Percentiles rank a stretch among this genome's conserved stretches.
These are phyloP conservation scores for Apiospora aurea DNA, from an alignment of 2,329 filamentous ascomycete genomes.

Conservation along the genomic window DNA sequence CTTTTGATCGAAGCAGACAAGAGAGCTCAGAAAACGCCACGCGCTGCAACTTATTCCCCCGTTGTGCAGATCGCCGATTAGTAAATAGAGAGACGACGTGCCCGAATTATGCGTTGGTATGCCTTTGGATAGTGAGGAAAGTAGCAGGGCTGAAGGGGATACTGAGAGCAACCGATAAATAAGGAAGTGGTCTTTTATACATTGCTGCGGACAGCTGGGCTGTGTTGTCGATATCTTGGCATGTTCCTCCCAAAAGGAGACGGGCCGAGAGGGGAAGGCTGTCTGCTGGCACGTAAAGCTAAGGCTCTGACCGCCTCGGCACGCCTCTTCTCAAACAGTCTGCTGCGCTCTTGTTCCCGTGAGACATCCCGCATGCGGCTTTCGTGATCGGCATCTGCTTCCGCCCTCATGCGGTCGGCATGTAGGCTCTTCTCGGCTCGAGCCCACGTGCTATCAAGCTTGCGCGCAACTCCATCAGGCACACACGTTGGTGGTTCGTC, in stretches of 20 bases:
- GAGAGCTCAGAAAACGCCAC: constrained; percentile 13
- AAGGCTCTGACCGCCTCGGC: constrained; percentile 54
- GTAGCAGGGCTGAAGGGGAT: neutral
- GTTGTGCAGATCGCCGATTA: neutral
- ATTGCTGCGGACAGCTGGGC: constrained; percentile 20
- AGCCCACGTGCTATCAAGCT: constrained; percentile 57
- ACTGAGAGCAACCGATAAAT: neutral
- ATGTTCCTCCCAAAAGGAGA: constrained; percentile 23
- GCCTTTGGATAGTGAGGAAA: neutral
- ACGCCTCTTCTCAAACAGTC: constrained; percentile 56
- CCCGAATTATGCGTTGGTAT: neutral
- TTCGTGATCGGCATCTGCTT: constrained; percentile 54
- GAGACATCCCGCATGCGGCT: constrained; percentile 51
- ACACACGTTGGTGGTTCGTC: constrained; percentile 48
- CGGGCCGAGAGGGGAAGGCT: constrained; percentile 25
- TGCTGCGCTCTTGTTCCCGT: constrained; percentile 57
- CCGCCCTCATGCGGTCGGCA: constrained; percentile 49
- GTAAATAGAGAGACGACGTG: neutral
- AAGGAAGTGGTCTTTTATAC: neutral
- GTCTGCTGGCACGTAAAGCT: constrained; percentile 31
- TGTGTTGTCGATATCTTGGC: constrained; percentile 25
- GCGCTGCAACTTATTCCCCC: neutral
- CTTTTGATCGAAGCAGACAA: neutral
- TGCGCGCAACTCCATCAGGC: constrained; percentile 47
- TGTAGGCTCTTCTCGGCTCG: constrained; percentile 53